Conservation (phyloP, 345 rosid genomes). For the Citrus unshiu region DNA sequence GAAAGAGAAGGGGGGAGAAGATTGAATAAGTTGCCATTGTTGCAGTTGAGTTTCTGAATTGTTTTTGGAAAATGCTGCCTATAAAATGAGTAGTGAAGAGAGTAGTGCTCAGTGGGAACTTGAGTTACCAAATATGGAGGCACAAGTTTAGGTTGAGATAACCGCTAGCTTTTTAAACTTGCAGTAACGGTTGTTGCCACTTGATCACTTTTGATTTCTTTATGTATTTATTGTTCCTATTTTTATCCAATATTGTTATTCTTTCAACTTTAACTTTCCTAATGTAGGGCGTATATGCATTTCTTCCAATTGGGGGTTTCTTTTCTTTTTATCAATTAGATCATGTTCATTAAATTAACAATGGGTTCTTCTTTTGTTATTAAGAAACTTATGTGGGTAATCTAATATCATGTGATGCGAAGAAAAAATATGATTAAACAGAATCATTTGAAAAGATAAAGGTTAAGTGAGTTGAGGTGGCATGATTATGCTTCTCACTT, state of each 20-base stretch:
- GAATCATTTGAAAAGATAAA: conserved; percentile 19
- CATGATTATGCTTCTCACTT: conserved; percentile 17
- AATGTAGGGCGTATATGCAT: conserved; percentile 47
- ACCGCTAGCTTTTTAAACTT: conserved; percentile 15
- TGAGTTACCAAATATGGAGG: neutral
- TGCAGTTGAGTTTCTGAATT: neutral
- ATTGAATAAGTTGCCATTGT: conserved; percentile 34
- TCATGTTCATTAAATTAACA: too few relatives aligned
- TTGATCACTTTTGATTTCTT: conserved; percentile 8
- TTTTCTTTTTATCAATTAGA: conserved; percentile 8
- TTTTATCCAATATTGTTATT: neutral
- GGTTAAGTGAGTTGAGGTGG: conserved; percentile 4
- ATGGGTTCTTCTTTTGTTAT: neutral
- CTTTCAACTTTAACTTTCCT: conserved; percentile 30
- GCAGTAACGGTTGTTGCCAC: neutral
- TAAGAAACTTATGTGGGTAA: neutral
- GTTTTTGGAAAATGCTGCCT: neutral
- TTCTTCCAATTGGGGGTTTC: conserved; percentile 46
- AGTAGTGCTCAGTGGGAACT: neutral
- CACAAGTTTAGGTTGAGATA: conserved; percentile 2
- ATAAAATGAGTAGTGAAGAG: neutral
- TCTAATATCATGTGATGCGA: neutral
- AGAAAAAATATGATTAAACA: neutral
- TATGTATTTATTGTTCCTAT: neutral
- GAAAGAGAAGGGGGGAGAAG: conserved; percentile 25